A percentile compares a stretch with the other conserved stretches of the same genome.
Evolutionary conservation across 2,329 filamentous ascomycete genomes (phyloP).

Genomic region (Aurifilum marmelostoma): DNA sequence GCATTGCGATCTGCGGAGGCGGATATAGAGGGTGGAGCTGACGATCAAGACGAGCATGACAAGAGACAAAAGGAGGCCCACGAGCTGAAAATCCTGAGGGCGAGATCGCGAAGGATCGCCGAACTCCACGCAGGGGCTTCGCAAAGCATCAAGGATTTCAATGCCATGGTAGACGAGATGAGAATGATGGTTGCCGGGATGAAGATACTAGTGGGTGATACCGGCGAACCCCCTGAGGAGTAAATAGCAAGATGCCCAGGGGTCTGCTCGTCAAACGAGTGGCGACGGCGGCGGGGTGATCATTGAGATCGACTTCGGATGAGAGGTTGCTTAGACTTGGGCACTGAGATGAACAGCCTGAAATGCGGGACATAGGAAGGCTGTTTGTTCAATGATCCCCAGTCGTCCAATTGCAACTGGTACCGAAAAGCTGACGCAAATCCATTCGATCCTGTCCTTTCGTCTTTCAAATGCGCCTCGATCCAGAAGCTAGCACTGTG

Average conservation of each 20-base stretch:
- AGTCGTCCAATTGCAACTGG: background rate
- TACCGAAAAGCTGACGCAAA: background rate
- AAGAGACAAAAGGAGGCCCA: slow-evolving; percentile 6
- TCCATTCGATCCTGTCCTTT: background rate
- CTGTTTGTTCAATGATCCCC: background rate
- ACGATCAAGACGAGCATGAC: background rate
- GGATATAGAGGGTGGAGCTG: background rate
- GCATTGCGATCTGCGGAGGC: background rate
- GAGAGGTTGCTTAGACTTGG: background rate
- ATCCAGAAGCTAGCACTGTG: background rate
- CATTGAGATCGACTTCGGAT: background rate
- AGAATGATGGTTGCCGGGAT: slow-evolving; percentile 9
- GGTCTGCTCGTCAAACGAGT: background rate
- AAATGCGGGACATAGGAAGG: background rate
- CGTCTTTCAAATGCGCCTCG: background rate
- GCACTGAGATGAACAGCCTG: background rate
- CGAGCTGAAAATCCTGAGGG: background rate
- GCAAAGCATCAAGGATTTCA: slow-evolving; percentile 11
- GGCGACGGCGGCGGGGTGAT: background rate
- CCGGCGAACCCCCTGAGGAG: too few relatives aligned
- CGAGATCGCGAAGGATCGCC: slow-evolving; percentile 12
- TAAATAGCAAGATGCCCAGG: background rate
- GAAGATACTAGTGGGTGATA: background rate
- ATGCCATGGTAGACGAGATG: slow-evolving; percentile 22
- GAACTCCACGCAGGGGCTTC: background rate